Base-by-base conservation (phyloP, 2,329 filamentous ascomycete species). In the Fusarium verrucosum region DNA sequence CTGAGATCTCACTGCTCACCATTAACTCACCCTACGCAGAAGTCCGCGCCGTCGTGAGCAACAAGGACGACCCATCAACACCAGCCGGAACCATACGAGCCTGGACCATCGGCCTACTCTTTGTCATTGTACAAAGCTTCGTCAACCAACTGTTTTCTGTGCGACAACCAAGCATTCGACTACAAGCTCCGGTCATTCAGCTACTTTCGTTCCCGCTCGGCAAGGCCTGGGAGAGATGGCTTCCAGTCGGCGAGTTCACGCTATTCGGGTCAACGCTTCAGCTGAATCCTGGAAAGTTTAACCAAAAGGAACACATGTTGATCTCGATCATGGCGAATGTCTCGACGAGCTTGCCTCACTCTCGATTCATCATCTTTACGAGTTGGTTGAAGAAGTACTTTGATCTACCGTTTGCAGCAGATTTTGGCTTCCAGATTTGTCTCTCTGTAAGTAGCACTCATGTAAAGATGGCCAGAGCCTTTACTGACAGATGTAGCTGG, bases 301-400 rank as follows among this genome's bases (percentile, higher is more conserved):
- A 81, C 45, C 81, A 81, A 66, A 87, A 87, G 68, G 85, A 87
- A 71, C 85, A 87, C 66, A 84, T 85, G 77, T 73, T 87, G n/a
- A 82, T 86, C 32, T 82, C 82, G 4, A 83, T 86, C 62, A 85
- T 85, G 78, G 66, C 69, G 1, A 71, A 69, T 28, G 68, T 70
- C 0, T 63, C 68, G 2, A 44, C 68, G 2, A 62, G 42, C 2
- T 40, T 70, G n/a, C 68, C 68, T 4, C 68, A 70, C 13, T 70
- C 68, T 2, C 33, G 66, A 20, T 69, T 62, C 6, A 56, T 69
- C 19, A 45, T 70, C 6, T 70, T 70, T 1, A 70, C 65, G 0
- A 62, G 65, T 20, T 70, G 68, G 68, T 17, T 70, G 9, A 45
- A 70, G 23, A 70, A 69, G 36, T 70, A 70, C 17, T 70, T 70